Base-by-base conservation (phyloP, 192 early-diverging fungal genomes). In the Entophlyctis luteolus region DNA sequence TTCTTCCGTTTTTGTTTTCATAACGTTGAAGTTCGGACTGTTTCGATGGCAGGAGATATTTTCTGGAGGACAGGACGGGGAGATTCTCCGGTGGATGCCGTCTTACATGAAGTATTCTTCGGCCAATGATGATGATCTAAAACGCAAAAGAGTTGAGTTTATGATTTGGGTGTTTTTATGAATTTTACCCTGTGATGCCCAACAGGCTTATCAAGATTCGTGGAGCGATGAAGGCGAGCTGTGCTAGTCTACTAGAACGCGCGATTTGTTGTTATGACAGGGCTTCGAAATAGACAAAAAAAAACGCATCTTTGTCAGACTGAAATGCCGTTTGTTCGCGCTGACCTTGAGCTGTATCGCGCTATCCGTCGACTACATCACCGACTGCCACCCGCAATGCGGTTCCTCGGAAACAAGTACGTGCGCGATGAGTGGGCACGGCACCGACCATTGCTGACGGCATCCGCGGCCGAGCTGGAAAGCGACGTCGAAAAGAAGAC, bases 381-480 rank as follows among this genome's bases (percentile, higher is more conserved):
- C 34, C 48, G 28, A 23, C 68, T 70, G 31, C 68, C 68, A 16
- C 56, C 68, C 3, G 68, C 55, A 8, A 14, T 70, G n/a, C 42
- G 58, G 4, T 70, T 70, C 57, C 32, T 70, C 47, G 68, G 68
- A 2, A 70, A 70, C 68, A 70, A 60, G 36, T 70, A 70, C 36
- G 35, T 70, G 2, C 34, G 48, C 31, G 58, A 59, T 36, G 68
- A 70, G 35, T 70, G 68, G 68, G 48, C 10, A 23, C 22, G 58
- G 16, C 68, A 70, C 48, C 16, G 68, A 14, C 12, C 20, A 16
- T 32, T 70, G 47, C 55, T 66, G 1, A n/a, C 39, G n/a, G n/a
- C 8, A 8, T 42, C 39, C 8, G n/a, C 39, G n/a, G 39, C 10
- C 39, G n/a, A 8, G 39, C 39, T 42, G 8, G n/a, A n/a, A n/a